Evolutionary conservation across 345 rosid genomes (phyloP).

Genomic region (Sisymbrium altissimum): DNA sequence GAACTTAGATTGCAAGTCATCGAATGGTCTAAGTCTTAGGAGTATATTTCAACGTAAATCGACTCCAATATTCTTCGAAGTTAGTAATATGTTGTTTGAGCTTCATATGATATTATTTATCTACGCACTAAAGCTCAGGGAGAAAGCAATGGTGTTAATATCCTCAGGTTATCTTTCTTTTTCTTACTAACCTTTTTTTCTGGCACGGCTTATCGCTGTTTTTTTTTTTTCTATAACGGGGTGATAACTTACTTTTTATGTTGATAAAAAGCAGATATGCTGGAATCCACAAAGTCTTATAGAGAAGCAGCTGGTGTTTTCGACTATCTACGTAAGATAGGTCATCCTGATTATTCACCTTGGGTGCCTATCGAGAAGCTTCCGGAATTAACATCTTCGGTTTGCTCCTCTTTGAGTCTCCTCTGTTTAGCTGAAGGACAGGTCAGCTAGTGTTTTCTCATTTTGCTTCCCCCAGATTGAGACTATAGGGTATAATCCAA

Average conservation of each 20-base stretch:
- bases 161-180: neutral
- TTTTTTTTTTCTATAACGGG: neutral
- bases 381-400: neutral
- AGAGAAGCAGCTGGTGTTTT: constrained; percentile 11
- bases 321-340: neutral
- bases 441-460: constrained; percentile 1
- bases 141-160: neutral
- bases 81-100: neutral
- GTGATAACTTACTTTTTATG: neutral
- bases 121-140: constrained; percentile 2
- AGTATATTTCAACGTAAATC: neutral
- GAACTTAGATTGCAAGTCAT: no score
- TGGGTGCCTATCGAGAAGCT: neutral
- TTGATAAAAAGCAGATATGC: neutral
- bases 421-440: neutral
- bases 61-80: neutral
- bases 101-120: neutral
- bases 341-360: neutral
- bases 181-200: neutral
- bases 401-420: constrained; percentile 1
- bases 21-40: neutral
- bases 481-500: neutral
- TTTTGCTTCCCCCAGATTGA: neutral
- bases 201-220: neutral
- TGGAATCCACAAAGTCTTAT: neutral